These are phyloP conservation scores for Gossypium sturtianum DNA, from an alignment of 345 rosid genomes.

Conservation along the genomic window DNA sequence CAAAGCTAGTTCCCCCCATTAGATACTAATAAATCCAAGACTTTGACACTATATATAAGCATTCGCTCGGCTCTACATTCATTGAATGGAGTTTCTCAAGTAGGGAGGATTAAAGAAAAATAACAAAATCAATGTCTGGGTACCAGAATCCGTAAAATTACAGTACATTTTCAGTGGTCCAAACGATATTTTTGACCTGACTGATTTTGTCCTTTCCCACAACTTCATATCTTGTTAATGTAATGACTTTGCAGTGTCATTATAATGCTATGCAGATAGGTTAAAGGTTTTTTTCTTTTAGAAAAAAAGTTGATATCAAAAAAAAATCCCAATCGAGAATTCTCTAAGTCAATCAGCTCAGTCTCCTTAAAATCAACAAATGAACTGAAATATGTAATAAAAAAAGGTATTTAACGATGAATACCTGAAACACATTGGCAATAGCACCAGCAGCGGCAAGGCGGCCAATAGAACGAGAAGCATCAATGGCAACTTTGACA, in stretches of 20 bases:
- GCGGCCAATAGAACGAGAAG: conserved; percentile 48
- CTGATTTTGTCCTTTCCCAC: conserved; percentile 37
- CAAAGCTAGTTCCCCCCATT: not conserved
- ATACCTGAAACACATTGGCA: conserved; percentile 74
- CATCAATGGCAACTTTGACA: conserved; percentile 60
- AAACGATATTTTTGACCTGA: conserved; percentile 28
- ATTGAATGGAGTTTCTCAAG: no score
- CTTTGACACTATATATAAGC: not conserved
- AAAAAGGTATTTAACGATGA: not conserved
- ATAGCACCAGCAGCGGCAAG: conserved; percentile 74
- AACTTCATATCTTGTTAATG: not conserved
- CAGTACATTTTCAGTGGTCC: conserved; percentile 3
- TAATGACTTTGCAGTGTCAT: not conserved
- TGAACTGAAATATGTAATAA: not conserved
- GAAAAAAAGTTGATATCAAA: not conserved
- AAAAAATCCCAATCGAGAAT: not conserved
- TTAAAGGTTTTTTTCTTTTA: not conserved
- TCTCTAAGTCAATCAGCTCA: not conserved
- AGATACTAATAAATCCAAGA: not conserved
- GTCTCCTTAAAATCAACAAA: not conserved
- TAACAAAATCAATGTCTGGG: not conserved
- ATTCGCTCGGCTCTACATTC: not conserved
- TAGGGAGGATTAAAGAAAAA: not conserved
- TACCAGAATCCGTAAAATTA: not conserved
- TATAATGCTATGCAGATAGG: not conserved